Evolutionary conservation across 2,329 filamentous ascomycete species (phyloP), one percentile per base, ranked within the genome.

Genomic region (Claviceps cyperi): DNA sequence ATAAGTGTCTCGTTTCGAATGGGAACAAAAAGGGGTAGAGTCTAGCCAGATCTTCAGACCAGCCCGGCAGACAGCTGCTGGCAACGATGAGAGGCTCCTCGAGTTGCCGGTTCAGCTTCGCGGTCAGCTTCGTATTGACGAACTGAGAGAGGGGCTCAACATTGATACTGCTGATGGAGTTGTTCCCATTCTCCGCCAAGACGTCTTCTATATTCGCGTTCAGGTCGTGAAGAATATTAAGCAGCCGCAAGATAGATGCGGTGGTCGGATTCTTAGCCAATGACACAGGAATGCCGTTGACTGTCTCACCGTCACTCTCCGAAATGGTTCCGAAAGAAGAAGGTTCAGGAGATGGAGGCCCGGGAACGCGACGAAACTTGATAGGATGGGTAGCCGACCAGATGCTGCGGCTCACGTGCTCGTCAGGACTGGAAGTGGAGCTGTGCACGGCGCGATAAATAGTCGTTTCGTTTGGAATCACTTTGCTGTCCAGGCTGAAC

Each of bases 81-180:
- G 92, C 92, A 47, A 98, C 92, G 56, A 98, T 94, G 55, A 98
- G 71, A 9, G 92, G 92, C 67, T 98, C 94, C 62, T 98, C 92
- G 13, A 98, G 72, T 64, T 98, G 94, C 28, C 92, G 83, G 62
- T 98, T 98, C 51, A 98, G 77, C 69, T 98, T 98, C 1, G 92
- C 94, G 0, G 92, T 98, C 38, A 98, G 77, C 66, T 98, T 98
- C 0, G 92, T 96, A 62, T 98, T 98, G 67, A 98, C 92, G 59
- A 98, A 98, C 58, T 97, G 90, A 2, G 90, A 84, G 45, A 94
- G 67, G 0, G 91, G 86, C 66, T 97, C 91, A 1, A 83, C 76
- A 47, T 86, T 86, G 28, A 94, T 71, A 54, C 80, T 71, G 54
- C 80, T 81, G 52, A 85, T 68, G 2, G 77, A 70, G 48, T 82